These are phyloP conservation scores for Cerioporus squamosus DNA, from an alignment of 1,284 basidiomycete genomes.

Conservation along the genomic window DNA sequence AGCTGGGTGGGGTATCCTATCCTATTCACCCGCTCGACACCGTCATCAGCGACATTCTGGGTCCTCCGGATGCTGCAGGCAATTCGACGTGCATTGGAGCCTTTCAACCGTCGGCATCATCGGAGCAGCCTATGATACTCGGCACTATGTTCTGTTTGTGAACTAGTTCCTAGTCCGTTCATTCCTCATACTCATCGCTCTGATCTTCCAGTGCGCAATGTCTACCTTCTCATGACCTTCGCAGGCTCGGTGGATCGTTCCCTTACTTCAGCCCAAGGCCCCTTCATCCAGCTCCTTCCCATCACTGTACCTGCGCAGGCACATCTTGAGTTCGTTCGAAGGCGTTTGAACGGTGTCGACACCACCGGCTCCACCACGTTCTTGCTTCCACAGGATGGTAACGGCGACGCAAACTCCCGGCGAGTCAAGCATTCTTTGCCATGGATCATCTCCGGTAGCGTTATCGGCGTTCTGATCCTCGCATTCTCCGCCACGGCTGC, in stretches of 20 bases:
- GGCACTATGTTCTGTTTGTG: constrained; percentile 74
- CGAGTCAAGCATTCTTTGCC: constrained; percentile 14
- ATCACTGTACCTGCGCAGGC: constrained; percentile 43
- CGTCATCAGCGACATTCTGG: constrained; percentile 34
- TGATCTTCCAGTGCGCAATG: constrained; percentile 61
- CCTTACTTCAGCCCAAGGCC: constrained; percentile 35
- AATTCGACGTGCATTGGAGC: constrained; percentile 30
- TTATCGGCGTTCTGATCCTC: constrained; percentile 28
- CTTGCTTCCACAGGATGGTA: no score
- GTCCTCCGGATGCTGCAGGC: constrained; percentile 22
- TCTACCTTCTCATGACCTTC: constrained; percentile 62
- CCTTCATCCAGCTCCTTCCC: constrained; percentile 66
- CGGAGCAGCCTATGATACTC: constrained; percentile 56
- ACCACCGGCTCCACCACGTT: constrained; percentile 37
- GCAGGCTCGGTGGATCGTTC: constrained; percentile 54
- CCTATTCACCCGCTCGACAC: constrained; percentile 69
- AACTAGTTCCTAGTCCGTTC: constrained; percentile 31
- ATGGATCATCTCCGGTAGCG: constrained; percentile 30
- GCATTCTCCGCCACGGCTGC: constrained; percentile 21
- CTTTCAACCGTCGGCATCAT: constrained; percentile 72
- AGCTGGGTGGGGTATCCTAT: constrained; percentile 54
- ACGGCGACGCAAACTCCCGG: no score
- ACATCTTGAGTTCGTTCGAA: constrained; percentile 55
- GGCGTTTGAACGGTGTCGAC: constrained; percentile 53
- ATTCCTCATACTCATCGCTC: not conserved